Evolutionary conservation across 129 eudicot species (phyloP).

Genomic region (Erigeron canadensis): DNA sequence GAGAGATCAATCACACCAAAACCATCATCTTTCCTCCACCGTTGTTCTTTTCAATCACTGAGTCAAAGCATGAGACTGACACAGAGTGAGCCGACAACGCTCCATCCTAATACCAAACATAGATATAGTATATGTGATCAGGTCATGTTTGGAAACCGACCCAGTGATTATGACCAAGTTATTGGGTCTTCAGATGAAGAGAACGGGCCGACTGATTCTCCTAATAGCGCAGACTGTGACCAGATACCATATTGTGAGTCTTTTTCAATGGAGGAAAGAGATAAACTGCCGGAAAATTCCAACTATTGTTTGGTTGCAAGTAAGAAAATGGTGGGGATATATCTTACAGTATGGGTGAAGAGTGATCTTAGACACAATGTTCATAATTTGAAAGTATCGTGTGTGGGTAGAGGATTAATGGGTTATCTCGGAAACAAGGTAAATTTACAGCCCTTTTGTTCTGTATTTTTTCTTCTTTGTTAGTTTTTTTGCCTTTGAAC

Average conservation of each 20-base stretch:
- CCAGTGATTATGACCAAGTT: constrained; percentile 55
- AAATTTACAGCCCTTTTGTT: not conserved
- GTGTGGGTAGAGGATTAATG: constrained; percentile 99
- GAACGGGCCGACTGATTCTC: constrained; percentile 51
- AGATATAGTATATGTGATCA: constrained; percentile 79
- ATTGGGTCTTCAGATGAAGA: constrained; percentile 81
- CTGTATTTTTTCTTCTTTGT: not conserved
- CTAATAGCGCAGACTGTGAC: constrained; percentile 34
- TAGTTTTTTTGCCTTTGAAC: not conserved
- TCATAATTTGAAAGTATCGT: constrained; percentile 76
- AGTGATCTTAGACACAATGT: constrained; percentile 77
- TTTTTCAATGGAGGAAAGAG: constrained; percentile 52
- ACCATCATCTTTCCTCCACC: constrained; percentile 51
- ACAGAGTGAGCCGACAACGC: constrained; percentile 43
- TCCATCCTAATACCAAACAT: constrained; percentile 49
- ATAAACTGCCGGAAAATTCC: constrained; percentile 43
- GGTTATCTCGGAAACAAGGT: constrained; percentile 99
- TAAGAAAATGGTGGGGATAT: constrained; percentile 96
- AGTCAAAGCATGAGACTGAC: constrained; percentile 78
- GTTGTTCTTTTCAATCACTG: constrained; percentile 65
- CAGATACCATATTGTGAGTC: constrained; percentile 49
- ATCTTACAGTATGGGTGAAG: constrained; percentile 82
- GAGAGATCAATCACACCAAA: constrained; percentile 53
- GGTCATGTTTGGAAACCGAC: constrained; percentile 47
- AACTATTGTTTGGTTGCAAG: constrained; percentile 90